Evolutionary conservation across 192 early-diverging fungal genomes (phyloP).

Genomic region (Coemansia sp.): DNA sequence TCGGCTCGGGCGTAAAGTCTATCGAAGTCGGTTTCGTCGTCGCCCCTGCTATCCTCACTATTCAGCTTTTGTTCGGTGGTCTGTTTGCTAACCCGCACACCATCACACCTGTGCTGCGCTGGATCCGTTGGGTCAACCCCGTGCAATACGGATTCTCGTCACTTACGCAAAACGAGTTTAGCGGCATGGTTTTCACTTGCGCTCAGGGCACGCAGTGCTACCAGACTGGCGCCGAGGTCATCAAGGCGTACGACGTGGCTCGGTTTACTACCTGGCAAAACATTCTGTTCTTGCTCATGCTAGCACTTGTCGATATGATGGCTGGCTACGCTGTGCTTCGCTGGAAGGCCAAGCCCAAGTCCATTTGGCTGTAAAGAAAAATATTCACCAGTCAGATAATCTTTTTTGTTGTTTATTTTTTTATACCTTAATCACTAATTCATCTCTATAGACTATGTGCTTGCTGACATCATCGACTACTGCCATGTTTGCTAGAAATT

Average conservation of each 20-base stretch:
- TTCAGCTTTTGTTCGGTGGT: conserved; percentile 56
- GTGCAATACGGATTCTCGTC: conserved; percentile 47
- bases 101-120: conserved; percentile 53
- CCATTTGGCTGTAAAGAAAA: conserved; percentile 40
- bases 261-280: conserved; percentile 50
- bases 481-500: neutral
- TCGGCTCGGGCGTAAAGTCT: conserved; percentile 44
- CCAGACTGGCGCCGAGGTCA: conserved; percentile 33
- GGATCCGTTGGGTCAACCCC: conserved; percentile 57
- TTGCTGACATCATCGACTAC: neutral
- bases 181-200: conserved; percentile 43
- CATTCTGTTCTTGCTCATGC: conserved; percentile 49
- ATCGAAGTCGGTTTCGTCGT: conserved; percentile 52
- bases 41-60: conserved; percentile 41
- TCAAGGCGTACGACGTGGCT: conserved; percentile 36
- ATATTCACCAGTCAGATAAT: neutral
- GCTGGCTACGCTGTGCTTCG: conserved; percentile 41
- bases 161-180: conserved; percentile 52
- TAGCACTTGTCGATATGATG: conserved; percentile 32
- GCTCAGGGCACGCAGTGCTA: conserved; percentile 36
- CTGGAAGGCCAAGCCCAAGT: conserved; percentile 53
- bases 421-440: neutral
- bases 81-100: conserved; percentile 45
- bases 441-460: neutral
- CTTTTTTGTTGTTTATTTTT: neutral